Evolutionary conservation across 2,329 filamentous ascomycete species (phyloP), one percentile per base, ranked within the genome.

Genomic region (Lasiodiplodia citricola): DNA sequence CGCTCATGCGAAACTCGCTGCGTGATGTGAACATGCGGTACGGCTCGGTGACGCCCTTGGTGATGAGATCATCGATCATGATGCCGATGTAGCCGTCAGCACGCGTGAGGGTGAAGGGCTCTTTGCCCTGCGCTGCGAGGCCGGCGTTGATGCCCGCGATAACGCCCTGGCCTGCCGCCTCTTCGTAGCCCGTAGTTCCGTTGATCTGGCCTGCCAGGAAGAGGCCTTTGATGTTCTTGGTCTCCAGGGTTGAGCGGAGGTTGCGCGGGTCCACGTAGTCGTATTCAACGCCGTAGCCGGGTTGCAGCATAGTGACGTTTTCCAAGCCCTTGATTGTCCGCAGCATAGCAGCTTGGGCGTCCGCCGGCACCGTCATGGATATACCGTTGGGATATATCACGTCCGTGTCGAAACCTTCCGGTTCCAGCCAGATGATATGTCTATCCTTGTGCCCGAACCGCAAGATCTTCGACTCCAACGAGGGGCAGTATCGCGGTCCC

Each of bases 11-110:
- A 80, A 96, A 99, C 82, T 99, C 96, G 81, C 92, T 97, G 71
- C 96, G 90, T 6, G 92, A 92, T 2, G 96, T 99, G 83, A 99
- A 99, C 94, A 99, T 98, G 73, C 96, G 90, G 81, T 99, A 99
- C 1, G 96, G 96, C 77, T 99, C 96, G 2, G 92, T 94, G 37
- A 99, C 96, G 58, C 96, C 96, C 81, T 97, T 98, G 25, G 95
- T 98, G 76, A 97, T 90, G 47, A 99, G 88, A 78, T 99, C 96
- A 80, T 99, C 96, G 75, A 99, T 94, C 94, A 99, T 97, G 81
- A 99, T 92, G 73, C 96, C 96, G 75, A 99, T 98, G 79, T 97
- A 99, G 14, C 93, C 94, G 79, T 99, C 95, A 1, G 92, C 90
- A 71, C 96, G 87, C 8, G 90, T 90, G 37, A 99, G 83, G 0